A percentile compares a stretch with the other conserved stretches of the same genome.
These are phyloP conservation scores for Pisolithus thermaeus DNA, from an alignment of 1,284 basidiomycete species.

Conservation along the genomic window DNA sequence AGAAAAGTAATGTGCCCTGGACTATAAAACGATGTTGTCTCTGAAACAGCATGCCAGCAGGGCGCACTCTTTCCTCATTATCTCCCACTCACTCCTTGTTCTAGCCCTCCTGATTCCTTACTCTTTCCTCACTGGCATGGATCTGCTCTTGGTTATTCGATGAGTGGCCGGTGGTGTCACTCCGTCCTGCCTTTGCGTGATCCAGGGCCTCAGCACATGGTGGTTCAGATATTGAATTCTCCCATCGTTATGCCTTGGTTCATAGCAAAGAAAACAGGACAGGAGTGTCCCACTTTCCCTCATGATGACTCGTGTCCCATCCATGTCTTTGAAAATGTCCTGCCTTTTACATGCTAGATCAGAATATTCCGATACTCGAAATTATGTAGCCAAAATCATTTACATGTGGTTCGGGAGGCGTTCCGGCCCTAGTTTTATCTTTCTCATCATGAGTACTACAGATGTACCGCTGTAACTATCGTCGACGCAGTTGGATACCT, in stretches of 20 bases:
- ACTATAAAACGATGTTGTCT: slow-evolving; percentile 5
- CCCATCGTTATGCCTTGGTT: slow-evolving; percentile 26
- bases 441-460: no score
- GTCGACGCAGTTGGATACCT: no score
- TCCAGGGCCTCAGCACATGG: slow-evolving; percentile 22
- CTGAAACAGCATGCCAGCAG: slow-evolving; percentile 3
- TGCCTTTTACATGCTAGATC: no score
- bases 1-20: slow-evolving; percentile 4
- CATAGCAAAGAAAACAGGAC: slow-evolving; percentile 28
- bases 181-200: slow-evolving; percentile 24
- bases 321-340: not conserved
- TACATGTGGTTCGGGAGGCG: no score
- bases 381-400: no score
- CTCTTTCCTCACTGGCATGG: not conserved
- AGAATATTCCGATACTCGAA: no score
- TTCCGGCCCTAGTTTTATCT: no score
- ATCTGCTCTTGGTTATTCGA: slow-evolving; percentile 7
- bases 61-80: not conserved
- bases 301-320: slow-evolving; percentile 4
- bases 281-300: slow-evolving; percentile 21
- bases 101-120: not conserved
- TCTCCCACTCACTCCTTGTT: not conserved
- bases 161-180: slow-evolving; percentile 26
- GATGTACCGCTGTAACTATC: no score
- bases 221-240: slow-evolving; percentile 26